Conservation (phyloP, 225 moss, liverwort and hornwort species). For the Physcomitrium patens region DNA sequence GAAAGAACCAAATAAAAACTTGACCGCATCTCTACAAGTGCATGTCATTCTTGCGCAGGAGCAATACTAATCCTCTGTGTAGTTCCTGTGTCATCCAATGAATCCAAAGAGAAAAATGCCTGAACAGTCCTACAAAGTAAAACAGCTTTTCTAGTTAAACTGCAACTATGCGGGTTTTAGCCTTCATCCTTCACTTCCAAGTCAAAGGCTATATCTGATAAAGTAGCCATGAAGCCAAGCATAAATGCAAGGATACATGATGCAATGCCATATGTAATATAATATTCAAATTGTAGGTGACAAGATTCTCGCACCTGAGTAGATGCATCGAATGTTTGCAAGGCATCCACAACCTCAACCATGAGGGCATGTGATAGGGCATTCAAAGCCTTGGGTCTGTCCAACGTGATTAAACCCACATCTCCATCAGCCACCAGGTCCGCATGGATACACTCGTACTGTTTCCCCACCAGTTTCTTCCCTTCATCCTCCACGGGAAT, state of each 20-base stretch:
- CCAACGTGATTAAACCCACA: slow-evolving; percentile 75
- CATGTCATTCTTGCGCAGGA: slow-evolving; percentile 57
- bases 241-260: not conserved
- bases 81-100: slow-evolving; percentile 54
- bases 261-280: not conserved
- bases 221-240: too few species aligned
- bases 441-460: slow-evolving; percentile 65
- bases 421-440: slow-evolving; percentile 58
- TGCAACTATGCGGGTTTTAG: slow-evolving; percentile 18
- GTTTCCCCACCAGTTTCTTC: slow-evolving; percentile 43
- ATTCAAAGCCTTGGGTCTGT: slow-evolving; percentile 83
- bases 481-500: slow-evolving; percentile 22
- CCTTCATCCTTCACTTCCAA: not conserved
- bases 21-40: slow-evolving; percentile 49
- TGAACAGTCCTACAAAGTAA: fast-evolving
- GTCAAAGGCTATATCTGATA: not conserved
- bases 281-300: not conserved
- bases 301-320: slow-evolving; percentile 46
- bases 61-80: slow-evolving; percentile 60
- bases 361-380: slow-evolving; percentile 80
- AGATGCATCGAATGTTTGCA: slow-evolving; percentile 65
- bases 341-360: slow-evolving; percentile 85
- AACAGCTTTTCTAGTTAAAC: not conserved
- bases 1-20: not conserved
- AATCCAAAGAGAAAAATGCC: not conserved